Evolutionary conservation across 78 protist genomes (phyloP), one percentile per base, ranked within the genome.

Genomic region (Creolimax fragrantissima): DNA sequence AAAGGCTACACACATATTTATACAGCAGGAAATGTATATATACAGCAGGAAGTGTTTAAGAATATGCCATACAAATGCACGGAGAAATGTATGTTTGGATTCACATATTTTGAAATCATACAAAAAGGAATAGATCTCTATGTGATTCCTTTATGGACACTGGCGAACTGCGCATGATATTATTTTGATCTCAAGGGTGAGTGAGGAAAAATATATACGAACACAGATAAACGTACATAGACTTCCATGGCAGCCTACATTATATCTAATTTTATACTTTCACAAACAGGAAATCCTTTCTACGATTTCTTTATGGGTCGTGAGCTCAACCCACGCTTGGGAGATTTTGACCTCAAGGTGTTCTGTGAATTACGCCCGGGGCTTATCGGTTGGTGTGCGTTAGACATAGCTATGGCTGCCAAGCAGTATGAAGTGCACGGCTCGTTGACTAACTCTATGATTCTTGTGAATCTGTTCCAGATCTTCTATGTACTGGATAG

Each of bases 361-460:
- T 91, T 95, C 85, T 96, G 95, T 89, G 97, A 97, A 93, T 96
- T 93, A 41, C 97, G 98, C 36, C 98, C 98, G 5, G 98, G 97
- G 44, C 93, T 97, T 7, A 93, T 94, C 90, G 96, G 94, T 32
- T 97, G 98, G 98, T 42, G 45, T 5, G 36, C 95, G 6, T 42
- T 95, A 7, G 88, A 95, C 74, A 5, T 94, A 32, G 95, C 94
- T 11, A 43, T 94, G 47, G 94, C 92, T 45, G 83, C 43, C 41
- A 88, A 94, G 90, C 96, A 94, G 89, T 44, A 67, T 36, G 92
- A 94, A 81, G 7, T 3, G n/a, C 89, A 93, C n/a, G 97, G 97
- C 24, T 3, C 47, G 32, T 45, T 95, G 45, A 17, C 95, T 37
- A 2, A 35, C 36, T 84, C 96, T n/a, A 91, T 93, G 84, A 2